Base-by-base conservation (phyloP, 257 asterid genomes). In the Solanum ossicruentum region DNA sequence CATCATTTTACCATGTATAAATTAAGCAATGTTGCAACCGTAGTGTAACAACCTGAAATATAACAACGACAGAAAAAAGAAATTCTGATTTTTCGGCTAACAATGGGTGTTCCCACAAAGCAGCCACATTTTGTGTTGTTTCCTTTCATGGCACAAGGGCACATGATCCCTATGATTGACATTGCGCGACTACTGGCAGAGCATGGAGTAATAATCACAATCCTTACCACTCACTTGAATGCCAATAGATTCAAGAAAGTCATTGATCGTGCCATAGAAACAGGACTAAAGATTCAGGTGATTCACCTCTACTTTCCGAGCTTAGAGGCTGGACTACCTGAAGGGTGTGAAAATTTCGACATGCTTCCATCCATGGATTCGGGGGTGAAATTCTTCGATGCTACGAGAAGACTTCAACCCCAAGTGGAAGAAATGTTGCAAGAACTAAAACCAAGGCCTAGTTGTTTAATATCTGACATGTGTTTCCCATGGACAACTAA, bases 61-160 rank as follows among this genome's bases (percentile, higher is more conserved):
- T 47, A 45, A 36, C 39, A 26, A 36, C n/a, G n/a, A n/a, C 36
- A 32, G 36, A 36, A 3, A 36, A 36, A 36, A 36, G 6, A 36
- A 36, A 36, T 36, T 36, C 41, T 36, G 41, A 36, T 3, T 36
- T 61, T 39, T 32, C n/a, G 5, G n/a, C 39, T 7, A 58, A 45
- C 12, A 47, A 66, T 83, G 85, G 23, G 2, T 18, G 41, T 83
- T 26, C 23, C 18, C 26, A 67, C 26, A 83, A 20, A 23, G 23
- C 86, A 85, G 75, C 85, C 81, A 39, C 88, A 87, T 73, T 83
- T 88, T 20, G 26, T 88, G 23, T 21, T 88, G 58, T 32, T 88
- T 16, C 90, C 88, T 55, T 81, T 88, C 45, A 88, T 88, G 90
- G 86, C 88, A 51, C 90, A 67, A 7, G 88, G 88, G 7, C 90